These are phyloP conservation scores for Penicillium sp. DNA, from an alignment of 2,329 filamentous ascomycete genomes.

Conservation along the genomic window DNA sequence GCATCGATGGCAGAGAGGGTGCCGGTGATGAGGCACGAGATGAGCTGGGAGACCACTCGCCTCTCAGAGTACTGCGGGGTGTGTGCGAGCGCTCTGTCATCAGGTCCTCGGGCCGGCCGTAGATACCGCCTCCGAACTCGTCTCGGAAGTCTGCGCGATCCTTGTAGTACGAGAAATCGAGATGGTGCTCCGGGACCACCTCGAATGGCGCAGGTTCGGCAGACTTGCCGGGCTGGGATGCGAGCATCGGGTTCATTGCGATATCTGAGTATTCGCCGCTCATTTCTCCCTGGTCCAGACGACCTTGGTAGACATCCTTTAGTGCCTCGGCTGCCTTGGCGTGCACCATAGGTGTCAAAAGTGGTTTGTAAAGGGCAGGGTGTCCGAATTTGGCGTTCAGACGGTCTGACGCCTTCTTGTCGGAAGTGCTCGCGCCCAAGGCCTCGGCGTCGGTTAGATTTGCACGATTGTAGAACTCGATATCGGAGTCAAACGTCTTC, in stretches of 20 bases:
- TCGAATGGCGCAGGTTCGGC: constrained; percentile 70
- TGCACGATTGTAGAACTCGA: constrained; percentile 74
- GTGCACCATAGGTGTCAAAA: constrained; percentile 94
- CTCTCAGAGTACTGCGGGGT: constrained; percentile 35
- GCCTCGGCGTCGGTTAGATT: constrained; percentile 54
- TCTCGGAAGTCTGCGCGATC: constrained; percentile 83
- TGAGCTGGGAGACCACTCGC: constrained; percentile 37
- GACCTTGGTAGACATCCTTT: constrained; percentile 79
- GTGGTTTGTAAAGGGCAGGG: constrained; percentile 80
- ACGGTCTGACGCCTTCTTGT: constrained; percentile 55
- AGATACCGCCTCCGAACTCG: constrained; percentile 73
- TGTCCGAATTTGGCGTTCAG: constrained; percentile 79
- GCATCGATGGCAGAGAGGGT: constrained; percentile 33
- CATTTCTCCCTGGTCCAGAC: constrained; percentile 56
- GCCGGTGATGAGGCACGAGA: constrained; percentile 41
- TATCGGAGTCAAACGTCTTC: constrained; percentile 70
- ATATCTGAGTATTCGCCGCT: constrained; percentile 66
- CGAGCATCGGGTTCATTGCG: constrained; percentile 73
- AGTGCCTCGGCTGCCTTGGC: constrained; percentile 84
- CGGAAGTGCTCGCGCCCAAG: constrained; percentile 32
- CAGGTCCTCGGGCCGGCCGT: constrained; percentile 44
- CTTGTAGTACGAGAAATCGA: constrained; percentile 92
- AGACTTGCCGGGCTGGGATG: constrained; percentile 55
- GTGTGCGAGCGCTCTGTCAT: constrained; percentile 46
- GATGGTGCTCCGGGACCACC: constrained; percentile 77